Evolutionary conservation across 345 rosid genomes (phyloP).

Genomic region (Lumnitzera racemosa): DNA sequence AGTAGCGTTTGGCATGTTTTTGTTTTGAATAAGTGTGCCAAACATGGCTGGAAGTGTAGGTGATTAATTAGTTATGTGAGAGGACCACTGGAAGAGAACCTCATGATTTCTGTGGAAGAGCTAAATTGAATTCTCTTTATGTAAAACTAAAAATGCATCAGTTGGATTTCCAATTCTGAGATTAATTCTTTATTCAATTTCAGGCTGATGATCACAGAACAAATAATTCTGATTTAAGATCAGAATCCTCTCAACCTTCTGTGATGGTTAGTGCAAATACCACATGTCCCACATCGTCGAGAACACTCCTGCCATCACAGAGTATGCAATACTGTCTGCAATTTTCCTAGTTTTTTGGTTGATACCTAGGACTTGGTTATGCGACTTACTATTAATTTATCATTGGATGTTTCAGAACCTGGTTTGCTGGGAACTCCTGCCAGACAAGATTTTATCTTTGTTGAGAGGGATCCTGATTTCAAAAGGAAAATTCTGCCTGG

Average conservation of each 20-base stretch:
- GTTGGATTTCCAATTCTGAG: too few species aligned
- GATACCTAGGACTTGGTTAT: conserved; percentile 6
- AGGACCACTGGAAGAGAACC: too few species aligned
- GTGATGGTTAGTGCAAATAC: conserved; percentile 35
- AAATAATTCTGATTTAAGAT: conserved; percentile 41
- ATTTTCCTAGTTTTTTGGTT: conserved; percentile 1
- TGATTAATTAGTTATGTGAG: too few species aligned
- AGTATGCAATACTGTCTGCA: conserved; percentile 38
- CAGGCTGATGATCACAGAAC: conserved; percentile 28
- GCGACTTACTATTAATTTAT: conserved; percentile 1
- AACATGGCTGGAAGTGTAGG: too few species aligned
- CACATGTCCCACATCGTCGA: conserved; percentile 29
- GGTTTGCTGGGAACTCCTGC: conserved; percentile 83
- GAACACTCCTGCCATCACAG: conserved; percentile 45
- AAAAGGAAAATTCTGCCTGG: conserved; percentile 30
- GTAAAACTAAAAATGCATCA: too few species aligned
- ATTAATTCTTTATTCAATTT: conserved; percentile 17
- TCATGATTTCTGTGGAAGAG: too few species aligned
- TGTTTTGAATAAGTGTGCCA: too few species aligned
- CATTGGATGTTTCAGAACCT: conserved; percentile 47
- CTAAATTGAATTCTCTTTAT: too few species aligned
- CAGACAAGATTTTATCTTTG: conserved; percentile 43
- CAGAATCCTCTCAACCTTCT: conserved; percentile 56
- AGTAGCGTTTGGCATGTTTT: too few species aligned
- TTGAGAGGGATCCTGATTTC: conserved; percentile 21